phyloP scores from a whole-genome alignment of 1,284 basidiomycete species.

The Cystobasidiaceae sp. region DNA sequence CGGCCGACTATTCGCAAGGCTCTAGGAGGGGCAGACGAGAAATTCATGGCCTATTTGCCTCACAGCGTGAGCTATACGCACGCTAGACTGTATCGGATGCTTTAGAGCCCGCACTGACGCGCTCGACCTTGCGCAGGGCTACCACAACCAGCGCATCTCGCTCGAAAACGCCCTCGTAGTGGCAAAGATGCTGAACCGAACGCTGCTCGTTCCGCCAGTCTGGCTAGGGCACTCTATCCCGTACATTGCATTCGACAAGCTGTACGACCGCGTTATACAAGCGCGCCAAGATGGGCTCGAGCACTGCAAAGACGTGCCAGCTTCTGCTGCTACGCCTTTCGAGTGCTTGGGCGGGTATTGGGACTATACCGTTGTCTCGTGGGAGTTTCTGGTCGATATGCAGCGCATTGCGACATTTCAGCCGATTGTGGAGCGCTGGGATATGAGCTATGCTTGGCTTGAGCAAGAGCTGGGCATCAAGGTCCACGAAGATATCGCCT shows the following conservation, averaged over 20 bases:
- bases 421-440: conserved; percentile 52
- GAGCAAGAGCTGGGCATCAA: conserved; percentile 50
- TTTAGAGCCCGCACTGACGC: too few relatives aligned
- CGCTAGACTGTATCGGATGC: neutral
- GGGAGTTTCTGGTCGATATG: conserved; percentile 62
- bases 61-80: conserved; percentile 23
- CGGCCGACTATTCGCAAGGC: neutral
- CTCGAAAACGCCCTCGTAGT: conserved; percentile 71
- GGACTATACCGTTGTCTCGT: conserved; percentile 60
- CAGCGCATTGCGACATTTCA: conserved; percentile 48
- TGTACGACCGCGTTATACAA: conserved; percentile 53
- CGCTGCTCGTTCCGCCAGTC: conserved; percentile 64
- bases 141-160: conserved; percentile 76
- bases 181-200: conserved; percentile 63
- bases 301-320: conserved; percentile 49
- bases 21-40: conserved; percentile 9
- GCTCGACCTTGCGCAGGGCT: conserved; percentile 53
- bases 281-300: conserved; percentile 55
- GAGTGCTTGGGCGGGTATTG: conserved; percentile 55
- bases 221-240: conserved; percentile 62
- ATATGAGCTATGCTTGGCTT: conserved; percentile 55
- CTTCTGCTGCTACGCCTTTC: conserved; percentile 34
- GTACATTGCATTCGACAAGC: conserved; percentile 59
- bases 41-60: conserved; percentile 36
- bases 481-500: conserved; percentile 49